phyloP scores from a whole-genome alignment of 2,329 filamentous ascomycete genomes.

The Ophiostoma pallidulum region DNA sequence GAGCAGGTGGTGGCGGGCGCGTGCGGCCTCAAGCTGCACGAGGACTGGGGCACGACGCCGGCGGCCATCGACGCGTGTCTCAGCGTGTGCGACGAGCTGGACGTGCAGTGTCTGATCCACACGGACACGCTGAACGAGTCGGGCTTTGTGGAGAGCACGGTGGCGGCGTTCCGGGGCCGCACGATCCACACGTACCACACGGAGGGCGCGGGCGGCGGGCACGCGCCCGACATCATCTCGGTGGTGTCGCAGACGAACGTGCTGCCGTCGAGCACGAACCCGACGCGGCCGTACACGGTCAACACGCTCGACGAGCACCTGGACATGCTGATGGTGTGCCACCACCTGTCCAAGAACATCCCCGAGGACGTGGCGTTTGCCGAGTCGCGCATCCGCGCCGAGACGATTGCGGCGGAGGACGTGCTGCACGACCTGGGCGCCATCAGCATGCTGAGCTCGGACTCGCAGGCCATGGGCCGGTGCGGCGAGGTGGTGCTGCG shows the following conservation, averaged over 20 bases:
- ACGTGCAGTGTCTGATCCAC: conserved; percentile 89
- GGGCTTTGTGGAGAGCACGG: conserved; percentile 90
- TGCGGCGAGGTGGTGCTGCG: conserved; percentile 88
- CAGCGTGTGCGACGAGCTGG: conserved; percentile 76
- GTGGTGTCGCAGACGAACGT: conserved; percentile 87
- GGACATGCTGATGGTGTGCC: conserved; percentile 98
- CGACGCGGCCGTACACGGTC: conserved; percentile 77
- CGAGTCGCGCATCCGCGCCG: conserved; percentile 84
- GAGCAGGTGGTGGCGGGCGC: conserved; percentile 78
- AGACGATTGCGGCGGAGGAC: conserved; percentile 95
- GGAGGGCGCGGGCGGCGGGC: conserved; percentile 87
- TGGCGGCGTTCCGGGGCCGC: conserved; percentile 73
- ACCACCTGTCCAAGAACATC: conserved; percentile 85
- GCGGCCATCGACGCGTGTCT: conserved; percentile 85
- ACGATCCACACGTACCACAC: conserved; percentile 97
- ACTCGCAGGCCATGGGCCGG: conserved; percentile 94
- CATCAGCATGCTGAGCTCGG: conserved; percentile 95
- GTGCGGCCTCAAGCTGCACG: conserved; percentile 86
- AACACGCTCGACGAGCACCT: conserved; percentile 95
- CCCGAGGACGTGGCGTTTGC: conserved; percentile 94
- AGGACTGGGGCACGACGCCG: conserved; percentile 91
- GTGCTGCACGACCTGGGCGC: conserved; percentile 90
- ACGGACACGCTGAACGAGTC: conserved; percentile 95
- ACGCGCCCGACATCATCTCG: conserved; percentile 91
- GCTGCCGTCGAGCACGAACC: conserved; percentile 83